Conservation (phyloP, 208 protist genomes). For the Sergeia podlipaevii region DNA sequence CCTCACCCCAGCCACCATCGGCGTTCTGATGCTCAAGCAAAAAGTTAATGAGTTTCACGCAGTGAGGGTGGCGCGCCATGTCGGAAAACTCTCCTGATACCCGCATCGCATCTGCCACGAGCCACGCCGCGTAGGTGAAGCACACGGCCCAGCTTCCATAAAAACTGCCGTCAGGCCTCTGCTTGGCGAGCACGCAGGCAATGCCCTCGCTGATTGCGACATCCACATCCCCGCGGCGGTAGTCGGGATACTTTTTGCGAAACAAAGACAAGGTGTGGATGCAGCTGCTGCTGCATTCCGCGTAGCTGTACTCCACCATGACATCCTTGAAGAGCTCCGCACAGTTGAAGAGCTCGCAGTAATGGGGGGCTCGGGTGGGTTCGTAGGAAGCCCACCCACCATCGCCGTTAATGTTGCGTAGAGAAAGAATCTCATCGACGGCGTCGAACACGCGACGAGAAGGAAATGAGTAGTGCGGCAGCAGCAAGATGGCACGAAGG, state of each 20-base stretch:
- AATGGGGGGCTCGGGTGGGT: constrained; percentile 75
- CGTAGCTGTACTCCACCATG: constrained; percentile 98
- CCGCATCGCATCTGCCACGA: constrained; percentile 92
- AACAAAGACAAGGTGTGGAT: constrained; percentile 93
- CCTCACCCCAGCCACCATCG: constrained; percentile 97
- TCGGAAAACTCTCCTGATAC: constrained; percentile 68
- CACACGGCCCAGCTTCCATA: constrained; percentile 97
- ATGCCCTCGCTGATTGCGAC: constrained; percentile 85
- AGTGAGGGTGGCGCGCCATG: constrained; percentile 68
- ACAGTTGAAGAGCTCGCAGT: constrained; percentile 95
- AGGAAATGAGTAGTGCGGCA: constrained; percentile 50
- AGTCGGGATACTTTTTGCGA: constrained; percentile 81
- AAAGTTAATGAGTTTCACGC: constrained; percentile 86
- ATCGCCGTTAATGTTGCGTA: constrained; percentile 90
- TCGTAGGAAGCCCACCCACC: constrained; percentile 97
- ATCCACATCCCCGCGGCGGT: constrained; percentile 89
- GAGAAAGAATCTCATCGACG: constrained; percentile 94
- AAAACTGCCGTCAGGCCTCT: constrained; percentile 90
- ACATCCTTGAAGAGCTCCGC: constrained; percentile 97
- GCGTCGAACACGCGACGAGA: constrained; percentile 66
- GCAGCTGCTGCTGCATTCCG: constrained; percentile 95
- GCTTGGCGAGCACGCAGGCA: constrained; percentile 83
- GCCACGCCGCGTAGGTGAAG: constrained; percentile 98
- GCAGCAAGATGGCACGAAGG: constrained; percentile 87
- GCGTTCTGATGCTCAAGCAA: constrained; percentile 90